These are phyloP conservation scores for Teratosphaeria gauchensis DNA, from an alignment of 2,329 filamentous ascomycete species.

Conservation along the genomic window DNA sequence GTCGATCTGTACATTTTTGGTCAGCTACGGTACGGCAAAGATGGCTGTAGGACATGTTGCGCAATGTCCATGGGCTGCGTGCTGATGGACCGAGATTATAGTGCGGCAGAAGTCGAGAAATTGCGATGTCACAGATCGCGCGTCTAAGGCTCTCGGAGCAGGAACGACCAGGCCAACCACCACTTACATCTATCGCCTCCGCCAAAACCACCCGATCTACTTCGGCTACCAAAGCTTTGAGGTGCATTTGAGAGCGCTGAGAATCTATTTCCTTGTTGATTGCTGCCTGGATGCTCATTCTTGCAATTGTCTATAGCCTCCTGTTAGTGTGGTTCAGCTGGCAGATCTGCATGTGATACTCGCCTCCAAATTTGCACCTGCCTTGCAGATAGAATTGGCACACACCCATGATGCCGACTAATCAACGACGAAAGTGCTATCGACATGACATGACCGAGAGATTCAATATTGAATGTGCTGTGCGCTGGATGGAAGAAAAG, in stretches of 20 bases:
- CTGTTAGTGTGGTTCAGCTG: slow-evolving; percentile 1
- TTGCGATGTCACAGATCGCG: neutral
- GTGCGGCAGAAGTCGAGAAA: neutral
- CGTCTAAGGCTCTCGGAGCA: neutral
- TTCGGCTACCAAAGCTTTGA: slow-evolving; percentile 15
- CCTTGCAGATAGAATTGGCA: slow-evolving; percentile 59
- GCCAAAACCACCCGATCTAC: slow-evolving; percentile 14
- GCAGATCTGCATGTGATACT: slow-evolving; percentile 33
- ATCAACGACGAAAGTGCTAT: neutral
- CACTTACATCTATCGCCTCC: slow-evolving; percentile 11
- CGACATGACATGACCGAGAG: neutral
- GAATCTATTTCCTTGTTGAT: slow-evolving; percentile 46
- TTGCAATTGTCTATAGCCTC: slow-evolving; percentile 45
- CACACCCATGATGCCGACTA: slow-evolving; percentile 20
- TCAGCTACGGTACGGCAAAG: neutral
- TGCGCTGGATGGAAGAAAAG: neutral
- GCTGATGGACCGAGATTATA: neutral
- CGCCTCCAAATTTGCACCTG: slow-evolving; percentile 56
- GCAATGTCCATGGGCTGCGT: neutral
- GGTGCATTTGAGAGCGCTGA: slow-evolving; percentile 35
- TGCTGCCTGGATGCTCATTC: slow-evolving; percentile 47
- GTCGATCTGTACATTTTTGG: slow-evolving; percentile 3
- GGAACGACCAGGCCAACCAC: neutral
- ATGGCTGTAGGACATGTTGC: neutral
- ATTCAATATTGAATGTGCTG: neutral